Evolutionary conservation across 352 stramenopile genomes (phyloP).

Genomic region (Phytophthora constricta): DNA sequence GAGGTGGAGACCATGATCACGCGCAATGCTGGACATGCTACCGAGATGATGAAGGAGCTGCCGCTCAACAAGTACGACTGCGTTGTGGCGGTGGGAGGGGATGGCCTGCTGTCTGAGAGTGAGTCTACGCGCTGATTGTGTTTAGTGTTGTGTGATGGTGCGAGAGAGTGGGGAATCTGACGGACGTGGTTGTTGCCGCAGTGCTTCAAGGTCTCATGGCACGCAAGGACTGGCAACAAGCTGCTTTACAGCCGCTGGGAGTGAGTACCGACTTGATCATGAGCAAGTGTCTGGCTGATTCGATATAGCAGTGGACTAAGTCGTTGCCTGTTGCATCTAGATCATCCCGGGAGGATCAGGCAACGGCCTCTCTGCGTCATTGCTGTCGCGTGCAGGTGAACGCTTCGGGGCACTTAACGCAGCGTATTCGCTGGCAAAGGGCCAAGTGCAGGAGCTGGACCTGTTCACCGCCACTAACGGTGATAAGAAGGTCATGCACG

Average conservation of each 20-base stretch:
- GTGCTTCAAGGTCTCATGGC: conserved; percentile 80
- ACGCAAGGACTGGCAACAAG: conserved; percentile 63
- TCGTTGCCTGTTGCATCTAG: conserved; percentile 18
- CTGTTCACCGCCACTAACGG: conserved; percentile 58
- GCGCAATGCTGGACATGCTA: conserved; percentile 59
- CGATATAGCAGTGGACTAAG: not conserved
- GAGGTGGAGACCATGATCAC: conserved; percentile 63
- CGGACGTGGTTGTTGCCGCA: conserved; percentile 27
- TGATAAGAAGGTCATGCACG: conserved; percentile 63
- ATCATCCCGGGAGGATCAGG: conserved; percentile 62
- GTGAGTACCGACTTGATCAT: no score
- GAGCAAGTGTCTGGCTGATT: no score
- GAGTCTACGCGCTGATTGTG: conserved; percentile 13
- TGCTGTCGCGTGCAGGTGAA: conserved; percentile 61
- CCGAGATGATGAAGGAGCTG: conserved; percentile 48
- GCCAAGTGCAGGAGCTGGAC: conserved; percentile 66
- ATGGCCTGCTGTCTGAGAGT: conserved; percentile 78
- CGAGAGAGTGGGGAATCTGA: conserved; percentile 9
- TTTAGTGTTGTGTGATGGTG: no score
- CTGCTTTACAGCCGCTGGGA: conserved; percentile 56
- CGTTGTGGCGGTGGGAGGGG: conserved; percentile 68
- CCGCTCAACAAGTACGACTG: conserved; percentile 67
- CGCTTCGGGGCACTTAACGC: conserved; percentile 59
- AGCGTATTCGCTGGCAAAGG: conserved; percentile 72
- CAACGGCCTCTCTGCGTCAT: conserved; percentile 67